These are phyloP conservation scores for Didymella sp. DNA, from an alignment of 2,329 filamentous ascomycete genomes.

Conservation along the genomic window DNA sequence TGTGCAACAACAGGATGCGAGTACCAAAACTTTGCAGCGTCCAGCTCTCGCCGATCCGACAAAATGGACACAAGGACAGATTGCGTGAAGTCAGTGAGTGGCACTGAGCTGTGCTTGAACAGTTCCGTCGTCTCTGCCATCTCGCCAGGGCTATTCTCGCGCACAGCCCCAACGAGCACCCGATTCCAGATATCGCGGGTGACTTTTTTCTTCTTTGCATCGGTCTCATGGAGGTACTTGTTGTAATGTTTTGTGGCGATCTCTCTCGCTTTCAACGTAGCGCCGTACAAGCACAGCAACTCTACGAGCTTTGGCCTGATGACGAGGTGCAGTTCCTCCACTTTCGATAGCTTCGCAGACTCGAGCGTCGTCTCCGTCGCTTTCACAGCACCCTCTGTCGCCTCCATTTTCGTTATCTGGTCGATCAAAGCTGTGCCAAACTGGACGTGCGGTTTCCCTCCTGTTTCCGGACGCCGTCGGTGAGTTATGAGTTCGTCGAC, in stretches of 20 bases:
- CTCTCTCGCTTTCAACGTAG: conserved; percentile 35
- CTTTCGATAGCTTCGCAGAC: conserved; percentile 4
- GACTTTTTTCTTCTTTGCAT: background rate
- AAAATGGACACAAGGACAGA: conserved; percentile 68
- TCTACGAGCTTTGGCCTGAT: conserved; percentile 23
- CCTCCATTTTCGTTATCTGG: conserved; percentile 16
- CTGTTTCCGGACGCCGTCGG: conserved; percentile 45
- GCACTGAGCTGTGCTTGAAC: conserved; percentile 53
- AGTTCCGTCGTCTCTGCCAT: conserved; percentile 64
- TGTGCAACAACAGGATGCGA: conserved; percentile 57
- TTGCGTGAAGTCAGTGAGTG: conserved; percentile 52
- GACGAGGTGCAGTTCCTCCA: conserved; percentile 10
- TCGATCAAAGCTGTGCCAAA: conserved; percentile 50
- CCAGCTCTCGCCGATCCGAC: conserved; percentile 62
- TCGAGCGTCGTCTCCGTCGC: background rate
- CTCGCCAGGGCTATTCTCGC: conserved; percentile 64
- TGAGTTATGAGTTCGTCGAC: conserved; percentile 22
- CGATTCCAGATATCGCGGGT: conserved; percentile 30
- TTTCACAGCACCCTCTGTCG: background rate
- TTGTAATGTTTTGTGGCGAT: conserved; percentile 25
- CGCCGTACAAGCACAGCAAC: conserved; percentile 35
- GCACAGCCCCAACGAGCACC: conserved; percentile 67
- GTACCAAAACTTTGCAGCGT: conserved; percentile 74
- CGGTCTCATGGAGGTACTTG: conserved; percentile 14
- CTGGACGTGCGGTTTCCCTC: conserved; percentile 49